phyloP scores from a whole-genome alignment of 352 stramenopile species.

The Globisporangium irregulare region DNA sequence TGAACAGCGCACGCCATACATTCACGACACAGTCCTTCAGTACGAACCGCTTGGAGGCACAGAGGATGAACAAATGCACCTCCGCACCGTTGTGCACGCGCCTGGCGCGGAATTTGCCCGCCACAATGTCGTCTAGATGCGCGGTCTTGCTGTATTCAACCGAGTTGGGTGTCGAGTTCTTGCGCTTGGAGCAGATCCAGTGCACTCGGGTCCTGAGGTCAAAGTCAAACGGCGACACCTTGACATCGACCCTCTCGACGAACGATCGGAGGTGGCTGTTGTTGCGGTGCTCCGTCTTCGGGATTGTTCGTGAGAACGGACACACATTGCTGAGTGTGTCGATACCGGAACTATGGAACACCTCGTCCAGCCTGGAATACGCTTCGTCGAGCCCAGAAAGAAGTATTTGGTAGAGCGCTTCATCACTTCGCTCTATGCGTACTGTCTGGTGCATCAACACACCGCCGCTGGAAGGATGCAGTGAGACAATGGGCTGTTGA shows the following conservation, averaged over 20 bases:
- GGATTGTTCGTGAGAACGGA: not conserved
- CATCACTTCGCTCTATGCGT: not conserved
- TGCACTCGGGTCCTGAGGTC: not conserved
- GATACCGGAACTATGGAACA: not conserved
- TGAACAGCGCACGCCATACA: not conserved
- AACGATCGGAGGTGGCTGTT: not conserved
- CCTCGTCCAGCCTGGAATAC: not conserved
- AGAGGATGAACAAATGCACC: not conserved
- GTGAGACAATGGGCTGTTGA: not conserved
- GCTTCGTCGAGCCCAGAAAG: not conserved
- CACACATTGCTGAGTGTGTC: not conserved
- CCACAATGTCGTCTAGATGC: not conserved
- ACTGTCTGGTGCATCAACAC: not conserved
- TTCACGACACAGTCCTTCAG: not conserved
- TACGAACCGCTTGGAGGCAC: not conserved
- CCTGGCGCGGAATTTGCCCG: not conserved
- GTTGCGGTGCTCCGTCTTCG: not conserved
- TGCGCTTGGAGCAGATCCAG: slow-evolving; percentile 5
- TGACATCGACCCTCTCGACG: slow-evolving; percentile 2
- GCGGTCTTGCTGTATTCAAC: not conserved
- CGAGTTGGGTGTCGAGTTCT: not conserved
- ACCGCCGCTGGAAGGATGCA: not conserved
- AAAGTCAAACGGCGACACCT: slow-evolving; percentile 2
- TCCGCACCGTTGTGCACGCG: not conserved
- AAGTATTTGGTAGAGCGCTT: not conserved